phyloP scores from a whole-genome alignment of 192 early-diverging fungal genomes.

The Cladochytrium replicatum region DNA sequence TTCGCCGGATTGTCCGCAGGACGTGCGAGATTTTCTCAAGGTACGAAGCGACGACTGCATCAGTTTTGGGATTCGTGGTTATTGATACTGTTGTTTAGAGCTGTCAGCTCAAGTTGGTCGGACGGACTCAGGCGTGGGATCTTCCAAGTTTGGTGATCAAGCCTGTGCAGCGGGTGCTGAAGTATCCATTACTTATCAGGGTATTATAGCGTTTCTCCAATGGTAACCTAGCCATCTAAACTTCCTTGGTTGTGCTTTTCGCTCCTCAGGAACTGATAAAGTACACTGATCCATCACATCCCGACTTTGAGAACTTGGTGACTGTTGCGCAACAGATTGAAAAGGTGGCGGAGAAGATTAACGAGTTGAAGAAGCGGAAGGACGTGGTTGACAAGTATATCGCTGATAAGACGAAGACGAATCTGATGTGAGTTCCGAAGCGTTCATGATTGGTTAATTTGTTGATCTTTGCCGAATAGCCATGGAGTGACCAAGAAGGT shows the following conservation, averaged over 20 bases:
- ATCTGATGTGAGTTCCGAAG: conserved; percentile 54
- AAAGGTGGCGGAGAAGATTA: conserved; percentile 68
- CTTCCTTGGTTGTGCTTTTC: conserved; percentile 3
- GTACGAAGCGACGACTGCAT: too few species aligned
- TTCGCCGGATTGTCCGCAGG: conserved; percentile 19
- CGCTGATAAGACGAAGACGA: conserved; percentile 53
- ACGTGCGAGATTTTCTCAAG: conserved; percentile 36
- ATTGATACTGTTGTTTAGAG: conserved; percentile 29
- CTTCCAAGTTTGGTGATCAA: conserved; percentile 85
- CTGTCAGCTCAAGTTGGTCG: conserved; percentile 52
- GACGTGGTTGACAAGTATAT: conserved; percentile 80
- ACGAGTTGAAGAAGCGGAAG: conserved; percentile 74
- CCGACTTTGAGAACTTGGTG: conserved; percentile 46
- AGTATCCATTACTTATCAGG: conserved; percentile 82
- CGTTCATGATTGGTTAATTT: not conserved
- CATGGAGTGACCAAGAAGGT: conserved; percentile 22
- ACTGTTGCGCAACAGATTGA: conserved; percentile 40
- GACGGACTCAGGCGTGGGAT: conserved; percentile 83
- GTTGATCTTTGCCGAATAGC: conserved; percentile 1
- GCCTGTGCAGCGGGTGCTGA: conserved; percentile 95
- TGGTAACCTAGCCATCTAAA: not conserved
- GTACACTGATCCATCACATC: conserved; percentile 42
- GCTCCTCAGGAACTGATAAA: conserved; percentile 38
- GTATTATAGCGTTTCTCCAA: conserved; percentile 26
- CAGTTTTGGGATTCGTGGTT: too few species aligned